Evolutionary conservation across 2,329 filamentous ascomycete genomes (phyloP), one percentile per base, ranked within the genome.

Genomic region (Gnomoniopsis sp.): DNA sequence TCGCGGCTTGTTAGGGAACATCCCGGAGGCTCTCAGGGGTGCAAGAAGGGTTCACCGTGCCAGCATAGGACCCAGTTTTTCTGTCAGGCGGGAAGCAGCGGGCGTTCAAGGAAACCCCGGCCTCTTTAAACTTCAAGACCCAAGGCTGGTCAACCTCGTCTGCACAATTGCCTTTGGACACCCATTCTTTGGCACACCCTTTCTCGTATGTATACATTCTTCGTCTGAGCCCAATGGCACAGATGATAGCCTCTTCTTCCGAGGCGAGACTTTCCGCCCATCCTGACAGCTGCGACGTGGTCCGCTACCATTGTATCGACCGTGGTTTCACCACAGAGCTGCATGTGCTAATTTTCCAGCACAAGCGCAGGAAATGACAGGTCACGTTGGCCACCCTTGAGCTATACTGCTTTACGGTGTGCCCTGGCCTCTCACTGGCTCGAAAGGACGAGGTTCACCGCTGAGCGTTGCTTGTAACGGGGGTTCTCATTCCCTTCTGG

Each of bases 71-170:
- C 52, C 59, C 59, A 61, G 51, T 59, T 59, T 61, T 61, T 56
- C 59, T 61, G 59, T 61, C 59, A 61, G 51, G 48, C 52, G 56
- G 52, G 59, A 44, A 54, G 52, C 52, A 48, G 41, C 34, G 52
- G 49, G 49, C 48, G 43, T 26, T 38, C 44, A 30, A 60, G 50
- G 46, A 58, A 60, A 30, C 50, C 56, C 54, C 36, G 49, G 41
- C 58, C 56, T 50, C 46, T 34, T 19, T 46, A 53, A 57, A 41
- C 50, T 53, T 47, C 41, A 46, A 58, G 36, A 46, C 50, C 48
- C 12, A 33, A 57, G 38, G 47, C 43, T 47, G 38, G 33, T 50
- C 46, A 22, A 46, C 54, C 23, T 53, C 46, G 38, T 36, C 26
- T 22, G 21, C 36, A 48, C 41, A 49, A 22, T 38, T 30, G 53